Base-by-base conservation (phyloP, 768 basidiomycete genomes). In the Serpula lacrymans region DNA sequence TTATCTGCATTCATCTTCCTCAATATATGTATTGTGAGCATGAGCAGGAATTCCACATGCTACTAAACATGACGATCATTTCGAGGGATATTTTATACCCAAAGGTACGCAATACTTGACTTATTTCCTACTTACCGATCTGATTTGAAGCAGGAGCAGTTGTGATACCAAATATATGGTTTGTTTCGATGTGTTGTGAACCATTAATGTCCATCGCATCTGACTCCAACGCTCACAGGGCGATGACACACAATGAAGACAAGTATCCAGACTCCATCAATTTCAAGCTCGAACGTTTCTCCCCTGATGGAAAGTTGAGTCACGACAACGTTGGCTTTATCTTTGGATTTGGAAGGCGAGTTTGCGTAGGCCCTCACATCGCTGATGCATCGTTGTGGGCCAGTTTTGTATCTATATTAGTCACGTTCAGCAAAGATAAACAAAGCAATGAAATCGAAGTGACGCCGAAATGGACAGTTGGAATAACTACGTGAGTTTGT, bases 241-340 rank as follows among this genome's bases (percentile, higher is more conserved):
- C 55, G 6, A 58, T 77, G 45, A 50, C 58, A 7, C 64, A 65
- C 25, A 64, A 74, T 31, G 55, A 57, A 31, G 46, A 51, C 14
- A 52, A 60, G 4, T 77, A 70, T 39, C 45, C 58, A 2, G 49
- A 71, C 29, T 71, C 75, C 4, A 50, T 63, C 5, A 47, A 49
- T 9, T 77, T 72, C 49, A 46, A 50, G 1, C 75, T 73, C 9
- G 64, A 66, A 14, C 59, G 73, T 10, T 75, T 64, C 33, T 47
- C 33, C 21, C 39, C 45, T 10, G 42, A 60, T 32, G 58, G 46
- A 13, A 37, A 44, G 4, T 45, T 50, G 20, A 39, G n/a, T 5
- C 43, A 42, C 6, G 25, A 14, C 5, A 45, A 47, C 2, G n/a
- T 2, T 23, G 27, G 49, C 3, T 37, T 48, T n/a, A 27, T 40